These are phyloP conservation scores for Fusarium sp. DNA, from an alignment of 2,329 filamentous ascomycete species.

Conservation along the genomic window DNA sequence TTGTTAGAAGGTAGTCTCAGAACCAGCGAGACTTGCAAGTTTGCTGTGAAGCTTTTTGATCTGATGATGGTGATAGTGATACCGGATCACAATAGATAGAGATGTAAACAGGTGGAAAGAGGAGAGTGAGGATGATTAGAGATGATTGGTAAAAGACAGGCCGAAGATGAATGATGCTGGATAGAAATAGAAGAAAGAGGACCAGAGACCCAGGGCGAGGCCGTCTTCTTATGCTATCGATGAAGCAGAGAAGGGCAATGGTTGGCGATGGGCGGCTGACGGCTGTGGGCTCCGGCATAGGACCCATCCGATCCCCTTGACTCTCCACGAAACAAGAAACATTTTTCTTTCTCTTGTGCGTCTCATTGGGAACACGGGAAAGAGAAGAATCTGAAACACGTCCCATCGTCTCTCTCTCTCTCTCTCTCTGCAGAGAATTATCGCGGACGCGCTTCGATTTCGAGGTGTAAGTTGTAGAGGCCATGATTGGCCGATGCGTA, in stretches of 20 bases:
- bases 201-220: constrained; percentile 41
- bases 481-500: constrained; percentile 23
- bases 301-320: constrained; percentile 33
- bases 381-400: background rate
- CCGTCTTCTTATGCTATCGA: constrained; percentile 43
- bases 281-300: constrained; percentile 23
- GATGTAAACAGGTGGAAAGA: background rate
- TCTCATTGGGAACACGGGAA: constrained; percentile 31
- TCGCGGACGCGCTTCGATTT: constrained; percentile 25
- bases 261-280: constrained; percentile 37
- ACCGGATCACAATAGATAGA: constrained; percentile 31
- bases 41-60: constrained; percentile 34
- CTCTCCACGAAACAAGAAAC: constrained; percentile 37
- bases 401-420: background rate
- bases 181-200: background rate
- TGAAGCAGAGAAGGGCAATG: constrained; percentile 20
- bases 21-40: constrained; percentile 6
- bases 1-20: constrained; percentile 6
- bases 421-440: constrained; percentile 1
- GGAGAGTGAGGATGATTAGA: constrained; percentile 1
- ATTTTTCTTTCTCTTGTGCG: background rate
- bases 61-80: constrained; percentile 32
- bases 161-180: constrained; percentile 29
- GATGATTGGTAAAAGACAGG: constrained; percentile 43
- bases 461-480: constrained; percentile 28